Base-by-base conservation (phyloP, 2,329 filamentous ascomycete species). In the Phyllosticta capitalensis region DNA sequence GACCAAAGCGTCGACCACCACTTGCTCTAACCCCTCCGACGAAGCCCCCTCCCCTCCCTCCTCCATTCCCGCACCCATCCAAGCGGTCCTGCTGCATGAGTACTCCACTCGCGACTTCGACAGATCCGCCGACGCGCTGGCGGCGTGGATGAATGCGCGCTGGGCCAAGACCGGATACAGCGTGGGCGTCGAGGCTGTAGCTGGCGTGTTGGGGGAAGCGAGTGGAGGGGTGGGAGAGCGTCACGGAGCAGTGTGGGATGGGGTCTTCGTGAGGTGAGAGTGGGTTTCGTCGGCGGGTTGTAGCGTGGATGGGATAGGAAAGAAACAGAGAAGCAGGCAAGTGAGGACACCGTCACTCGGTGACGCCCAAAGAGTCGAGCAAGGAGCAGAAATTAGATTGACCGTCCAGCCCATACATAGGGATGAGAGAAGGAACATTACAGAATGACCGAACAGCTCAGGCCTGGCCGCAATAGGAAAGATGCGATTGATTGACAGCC, bases 161-260 rank as follows among this genome's bases (percentile, higher is more conserved):
- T 61, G 59, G 54, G 21, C 48, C 26, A 61, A 61, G 55, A 61
- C 28, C 26, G 59, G 59, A 9, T 61, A 61, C 24, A 28, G 54
- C 30, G 55, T 61, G 10, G 21, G 28, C 1, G 17, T 33, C 12
- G 59, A 56, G 21, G 33, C 30, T 2, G 59, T 61, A 12, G 22
- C 33, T 21, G 22, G 30, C 9, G 55, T 61, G n/a, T 22, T 61
- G n/a, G n/a, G n/a, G n/a, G n/a, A n/a, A n/a, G 14, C 6, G 30
- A 26, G 7, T 45, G 17, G 9, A 55, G 52, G 9, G 48, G 53
- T 5, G 33, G 52, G 17, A 5, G 22, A 22, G 38, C 52, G 30
- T 38, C n/a, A 9, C 24, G 57, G 2, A 52, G 56, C 19, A 17
- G 14, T 20, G 12, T 17, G 21, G 54, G 50, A 3, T n/a, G 54